These are phyloP conservation scores for Abrus pulchellus DNA, from an alignment of 306 rosid species.

Conservation along the genomic window DNA sequence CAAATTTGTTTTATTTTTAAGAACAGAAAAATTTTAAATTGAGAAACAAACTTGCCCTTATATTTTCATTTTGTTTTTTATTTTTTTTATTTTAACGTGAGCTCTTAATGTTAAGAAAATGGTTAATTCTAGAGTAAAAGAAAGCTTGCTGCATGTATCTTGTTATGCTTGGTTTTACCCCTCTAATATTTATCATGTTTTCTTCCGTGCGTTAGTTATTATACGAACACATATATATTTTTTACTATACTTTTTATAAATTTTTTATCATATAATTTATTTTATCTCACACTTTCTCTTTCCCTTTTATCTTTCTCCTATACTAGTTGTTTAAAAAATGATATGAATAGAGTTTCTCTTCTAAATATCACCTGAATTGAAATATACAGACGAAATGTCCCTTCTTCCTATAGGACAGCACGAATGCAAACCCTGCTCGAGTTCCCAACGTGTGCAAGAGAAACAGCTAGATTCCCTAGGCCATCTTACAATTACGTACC, in stretches of 20 bases:
- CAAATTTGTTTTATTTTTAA: no score
- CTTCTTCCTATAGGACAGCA: conserved; percentile 20
- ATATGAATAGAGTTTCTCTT: no score
- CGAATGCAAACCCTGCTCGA: conserved; percentile 27
- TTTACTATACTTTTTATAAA: no score
- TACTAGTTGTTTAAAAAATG: no score
- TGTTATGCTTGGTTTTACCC: neutral
- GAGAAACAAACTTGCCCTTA: no score
- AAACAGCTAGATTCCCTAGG: conserved; percentile 35
- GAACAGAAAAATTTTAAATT: no score
- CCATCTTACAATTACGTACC: conserved; percentile 26
- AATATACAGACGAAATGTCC: conserved; percentile 12
- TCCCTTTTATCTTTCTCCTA: no score
- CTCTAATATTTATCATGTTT: neutral
- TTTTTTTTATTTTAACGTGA: neutral
- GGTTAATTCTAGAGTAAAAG: neutral
- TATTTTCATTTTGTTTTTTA: neutral
- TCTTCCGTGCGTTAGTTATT: neutral
- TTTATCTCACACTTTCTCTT: no score
- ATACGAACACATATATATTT: no score
- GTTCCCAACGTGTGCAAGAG: conserved; percentile 3
- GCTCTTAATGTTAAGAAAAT: neutral
- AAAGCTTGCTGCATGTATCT: neutral
- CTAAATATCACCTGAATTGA: neutral
- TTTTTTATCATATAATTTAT: no score